Evolutionary conservation across 106 monocot genomes (phyloP).

Genomic region (Platanthera guangdongensis): DNA sequence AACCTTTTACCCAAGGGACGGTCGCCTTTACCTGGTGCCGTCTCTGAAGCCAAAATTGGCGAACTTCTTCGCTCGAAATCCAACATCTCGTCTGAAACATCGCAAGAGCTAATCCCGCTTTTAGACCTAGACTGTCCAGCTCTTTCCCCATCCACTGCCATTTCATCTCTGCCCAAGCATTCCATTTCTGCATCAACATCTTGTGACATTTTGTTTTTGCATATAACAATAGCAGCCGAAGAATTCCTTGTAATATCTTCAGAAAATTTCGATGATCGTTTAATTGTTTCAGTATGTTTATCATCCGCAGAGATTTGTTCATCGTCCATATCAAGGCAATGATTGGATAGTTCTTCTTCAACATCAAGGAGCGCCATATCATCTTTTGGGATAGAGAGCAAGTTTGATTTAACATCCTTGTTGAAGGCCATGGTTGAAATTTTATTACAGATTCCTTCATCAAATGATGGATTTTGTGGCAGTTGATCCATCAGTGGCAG

Average conservation of each 20-base stretch:
- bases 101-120: neutral
- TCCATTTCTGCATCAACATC: slow-evolving; percentile 16
- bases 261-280: neutral
- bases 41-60: neutral
- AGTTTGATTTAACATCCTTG: slow-evolving; percentile 4
- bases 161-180: slow-evolving; percentile 4
- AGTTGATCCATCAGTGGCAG: slow-evolving; percentile 41
- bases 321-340: slow-evolving; percentile 11
- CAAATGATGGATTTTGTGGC: slow-evolving; percentile 12
- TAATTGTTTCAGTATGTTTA: neutral
- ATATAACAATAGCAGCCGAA: neutral
- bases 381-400: slow-evolving; percentile 1
- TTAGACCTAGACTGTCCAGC: neutral
- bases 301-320: slow-evolving; percentile 2
- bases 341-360: slow-evolving; percentile 16
- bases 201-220: neutral
- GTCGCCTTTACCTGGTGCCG: neutral
- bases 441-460: neutral
- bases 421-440: neutral
- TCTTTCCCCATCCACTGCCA: slow-evolving; percentile 1
- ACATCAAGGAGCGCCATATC: slow-evolving; percentile 13
- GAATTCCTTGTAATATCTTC: slow-evolving; percentile 8
- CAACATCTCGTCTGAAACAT: neutral
- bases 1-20: neutral
- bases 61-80: neutral